Conservation (phyloP, 345 rosid genomes). For the Sonneratia caseolaris region DNA sequence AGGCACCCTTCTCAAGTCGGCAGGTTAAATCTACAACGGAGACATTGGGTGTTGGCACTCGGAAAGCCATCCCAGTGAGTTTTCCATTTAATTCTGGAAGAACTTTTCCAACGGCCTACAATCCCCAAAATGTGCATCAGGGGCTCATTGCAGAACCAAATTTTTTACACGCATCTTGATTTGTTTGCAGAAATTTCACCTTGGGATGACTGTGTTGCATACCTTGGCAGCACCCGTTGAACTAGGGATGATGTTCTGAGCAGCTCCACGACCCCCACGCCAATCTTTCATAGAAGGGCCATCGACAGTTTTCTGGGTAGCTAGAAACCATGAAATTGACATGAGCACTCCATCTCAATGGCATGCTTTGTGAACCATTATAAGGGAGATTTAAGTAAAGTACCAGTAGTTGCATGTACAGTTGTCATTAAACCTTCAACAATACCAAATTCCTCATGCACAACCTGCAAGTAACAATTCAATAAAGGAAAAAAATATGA, state of each 20-base stretch:
- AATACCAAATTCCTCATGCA: slow-evolving; percentile 94
- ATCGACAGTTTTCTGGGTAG: slow-evolving; percentile 97
- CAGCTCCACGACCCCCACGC: slow-evolving; percentile 99
- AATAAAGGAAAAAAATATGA: neutral
- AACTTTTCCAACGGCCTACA: slow-evolving; percentile 97
- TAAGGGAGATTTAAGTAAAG: slow-evolving; percentile 6
- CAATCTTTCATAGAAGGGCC: slow-evolving; percentile 99
- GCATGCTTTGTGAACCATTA: neutral
- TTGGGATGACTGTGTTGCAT: slow-evolving; percentile 4
- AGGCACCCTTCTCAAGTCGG: slow-evolving; percentile 87
- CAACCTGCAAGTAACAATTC: slow-evolving; percentile 46
- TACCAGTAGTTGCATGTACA: slow-evolving; percentile 98
- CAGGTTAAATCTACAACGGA: slow-evolving; percentile 98
- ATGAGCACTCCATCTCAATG: slow-evolving; percentile 1
- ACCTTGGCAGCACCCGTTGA: slow-evolving; percentile 99
- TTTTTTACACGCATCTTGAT: neutral
- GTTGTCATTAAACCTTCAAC: slow-evolving; percentile 98
- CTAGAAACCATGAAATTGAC: slow-evolving; percentile 32
- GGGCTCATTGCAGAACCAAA: neutral
- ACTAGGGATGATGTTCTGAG: slow-evolving; percentile 96
- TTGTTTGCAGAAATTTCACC: neutral
- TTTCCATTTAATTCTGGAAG: slow-evolving; percentile 96
- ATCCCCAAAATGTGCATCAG: neutral
- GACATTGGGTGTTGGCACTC: slow-evolving; percentile 93
- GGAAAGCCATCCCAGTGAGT: slow-evolving; percentile 99